phyloP scores from a whole-genome alignment of 371 early-diverging fungal genomes.

The Mucor indicus region DNA sequence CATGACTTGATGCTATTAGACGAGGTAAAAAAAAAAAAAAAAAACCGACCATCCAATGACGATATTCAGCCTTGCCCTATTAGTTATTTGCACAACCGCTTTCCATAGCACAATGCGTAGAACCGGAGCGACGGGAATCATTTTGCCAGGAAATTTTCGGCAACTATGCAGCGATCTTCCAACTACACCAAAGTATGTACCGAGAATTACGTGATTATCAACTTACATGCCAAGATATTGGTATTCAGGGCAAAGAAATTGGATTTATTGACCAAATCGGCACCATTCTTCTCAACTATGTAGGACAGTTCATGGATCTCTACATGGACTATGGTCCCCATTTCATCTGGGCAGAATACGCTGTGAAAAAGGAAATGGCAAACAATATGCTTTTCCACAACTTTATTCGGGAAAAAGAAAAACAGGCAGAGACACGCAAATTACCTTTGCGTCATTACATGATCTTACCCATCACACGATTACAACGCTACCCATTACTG shows the following conservation, averaged over 20 bases:
- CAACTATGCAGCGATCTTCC: slow-evolving; percentile 65
- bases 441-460: slow-evolving; percentile 56
- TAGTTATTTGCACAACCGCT: slow-evolving; percentile 13
- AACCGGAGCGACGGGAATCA: slow-evolving; percentile 39
- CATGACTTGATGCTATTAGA: slow-evolving; percentile 58
- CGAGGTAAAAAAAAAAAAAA: slow-evolving; percentile 30
- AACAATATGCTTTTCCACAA: slow-evolving; percentile 57
- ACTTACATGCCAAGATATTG: slow-evolving; percentile 38
- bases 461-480: slow-evolving; percentile 73
- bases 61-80: slow-evolving; percentile 53
- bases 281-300: slow-evolving; percentile 69
- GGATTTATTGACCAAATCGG: slow-evolving; percentile 72
- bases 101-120: slow-evolving; percentile 30
- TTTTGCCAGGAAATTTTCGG: slow-evolving; percentile 73
- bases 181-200: slow-evolving; percentile 63
- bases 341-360: slow-evolving; percentile 70
- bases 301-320: slow-evolving; percentile 58
- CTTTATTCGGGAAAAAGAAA: slow-evolving; percentile 62
- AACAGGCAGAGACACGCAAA: slow-evolving; percentile 56
- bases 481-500: slow-evolving; percentile 83
- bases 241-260: slow-evolving; percentile 26
- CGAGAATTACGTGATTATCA: slow-evolving; percentile 65
- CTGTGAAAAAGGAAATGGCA: slow-evolving; percentile 65
- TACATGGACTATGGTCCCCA: slow-evolving; percentile 80
- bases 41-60: no score